phyloP scores from a whole-genome alignment of 179 eudicot species.

The Patellifolia procumbens region DNA sequence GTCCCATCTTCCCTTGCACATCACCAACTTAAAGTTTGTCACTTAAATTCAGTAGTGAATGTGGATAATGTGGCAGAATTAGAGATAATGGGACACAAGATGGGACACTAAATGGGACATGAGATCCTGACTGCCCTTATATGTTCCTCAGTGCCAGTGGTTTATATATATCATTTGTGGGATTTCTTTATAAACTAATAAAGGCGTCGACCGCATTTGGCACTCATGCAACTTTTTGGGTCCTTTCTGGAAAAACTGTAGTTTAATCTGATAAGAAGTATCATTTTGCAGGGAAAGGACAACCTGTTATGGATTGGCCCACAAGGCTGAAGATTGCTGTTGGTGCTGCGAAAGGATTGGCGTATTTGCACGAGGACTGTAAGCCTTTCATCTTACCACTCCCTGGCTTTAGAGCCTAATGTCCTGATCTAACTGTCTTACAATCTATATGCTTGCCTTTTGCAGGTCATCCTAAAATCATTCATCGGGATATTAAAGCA shows the following conservation, averaged over 20 bases:
- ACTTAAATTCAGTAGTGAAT: no score
- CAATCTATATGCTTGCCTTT: neutral
- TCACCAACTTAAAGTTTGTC: no score
- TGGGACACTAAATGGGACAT: no score
- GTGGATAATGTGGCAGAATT: no score
- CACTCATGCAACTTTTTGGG: neutral
- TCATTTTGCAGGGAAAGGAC: conserved; percentile 63
- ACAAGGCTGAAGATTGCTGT: conserved; percentile 81
- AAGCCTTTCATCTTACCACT: conserved; percentile 36
- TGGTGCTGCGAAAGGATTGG: conserved; percentile 93
- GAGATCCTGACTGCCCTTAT: neutral
- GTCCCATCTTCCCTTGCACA: no score
- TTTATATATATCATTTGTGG: neutral
- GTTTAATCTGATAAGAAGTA: conserved; percentile 16
- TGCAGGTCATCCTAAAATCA: conserved; percentile 93
- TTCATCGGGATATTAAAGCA: conserved; percentile 90
- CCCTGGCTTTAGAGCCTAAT: neutral
- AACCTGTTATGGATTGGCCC: conserved; percentile 72
- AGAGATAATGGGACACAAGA: no score
- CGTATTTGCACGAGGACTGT: conserved; percentile 97
- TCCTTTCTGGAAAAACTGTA: neutral
- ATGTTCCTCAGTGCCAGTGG: neutral
- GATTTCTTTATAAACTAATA: neutral
- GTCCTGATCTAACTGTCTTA: neutral
- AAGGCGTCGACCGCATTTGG: neutral